Base-by-base conservation (phyloP, 768 basidiomycete genomes). In the Calvatia gigantea region DNA sequence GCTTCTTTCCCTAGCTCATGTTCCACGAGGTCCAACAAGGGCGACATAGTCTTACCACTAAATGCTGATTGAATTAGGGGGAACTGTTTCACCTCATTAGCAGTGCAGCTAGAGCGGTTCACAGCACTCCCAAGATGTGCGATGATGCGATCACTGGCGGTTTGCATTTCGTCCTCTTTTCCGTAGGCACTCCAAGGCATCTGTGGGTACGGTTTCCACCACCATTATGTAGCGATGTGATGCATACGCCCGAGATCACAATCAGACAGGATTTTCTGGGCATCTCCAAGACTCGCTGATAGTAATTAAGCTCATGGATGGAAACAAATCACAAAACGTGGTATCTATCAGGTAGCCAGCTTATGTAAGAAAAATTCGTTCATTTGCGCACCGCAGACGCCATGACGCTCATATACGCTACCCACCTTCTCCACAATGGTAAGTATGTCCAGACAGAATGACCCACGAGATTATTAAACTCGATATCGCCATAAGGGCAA, bases 401-500 rank as follows among this genome's bases (percentile, higher is more conserved):
- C 45, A 19, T 32, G 7, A n/a, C 8, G 19, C 23, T 39, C 25
- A 32, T 11, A 28, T 39, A 45, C 32, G 17, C 37, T 19, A 17
- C 21, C 27, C 35, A 37, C 23, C 33, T 23, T 2, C 27, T 7
- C 33, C 48, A 17, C 14, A 21, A 49, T 49, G 48, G 48, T 49
- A 25, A 21, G 33, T 35, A 37, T 25, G 32, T 37, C 48, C 11
- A 23, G 2, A n/a, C 15, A 25, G 21, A 32, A 33, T 7, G 42
- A 1, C 8, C 11, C 11, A 15, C 7, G 6, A 9, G 21, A 32
- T n/a, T 19, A 23, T 15, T 15, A 37, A 35, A 43, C 23, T 14
- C 21, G n/a, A n/a, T n/a, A n/a, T n/a, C 49, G 8, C 25, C 7
- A 52, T 4, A 60, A 97, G 94, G 91, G 85, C 11, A 94, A 85